Base-by-base conservation (phyloP, 441 rosid genomes). In the Aquilaria agallochum region DNA sequence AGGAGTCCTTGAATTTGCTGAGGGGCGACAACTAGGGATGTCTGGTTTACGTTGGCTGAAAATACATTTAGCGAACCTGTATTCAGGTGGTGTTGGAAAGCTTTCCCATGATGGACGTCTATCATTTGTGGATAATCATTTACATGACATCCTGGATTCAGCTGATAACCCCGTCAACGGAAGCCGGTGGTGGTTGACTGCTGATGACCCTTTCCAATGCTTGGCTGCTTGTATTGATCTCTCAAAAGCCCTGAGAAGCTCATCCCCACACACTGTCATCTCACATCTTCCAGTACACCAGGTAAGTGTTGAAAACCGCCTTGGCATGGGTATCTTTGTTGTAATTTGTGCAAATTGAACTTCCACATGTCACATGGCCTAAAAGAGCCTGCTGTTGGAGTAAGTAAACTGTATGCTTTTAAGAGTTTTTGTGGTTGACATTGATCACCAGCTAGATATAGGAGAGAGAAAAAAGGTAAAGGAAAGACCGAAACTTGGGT, bases 181-280 rank as follows among this genome's bases (percentile, higher is more conserved):
- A 57, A 83, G 82, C 40, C 77, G 74, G 42, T 93, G 98, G 98
- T 93, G 98, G 98, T 80, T 93, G 73, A 81, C 70, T 10, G 98
- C 97, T 50, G 97, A 93, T 77, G 98, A 88, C 73, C 97, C 98
- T 74, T 93, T 93, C 70, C 98, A 93, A 76, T 93, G 87, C 76
- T 81, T 93, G 72, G 97, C 96, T 76, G 95, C 95, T 56, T 93
- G 96, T 76, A 76, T 87, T 54, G 78, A 86, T 74, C 67, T 93
- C 53, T 71, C 93, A 55, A 87, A 93, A 80, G 95, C 97, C 51
- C 82, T 93, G 76, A 88, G 78, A 72, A 82, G 93, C 73, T 66
- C 93, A 32, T 86, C 92, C 20, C 98, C 96, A 12, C 72, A 76
- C 62, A 65, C 82, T 27, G 70, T 77, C 65, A 68, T 85, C 61